Conservation (phyloP, 1,139 yeast species). For the Fermentozyma sake region DNA sequence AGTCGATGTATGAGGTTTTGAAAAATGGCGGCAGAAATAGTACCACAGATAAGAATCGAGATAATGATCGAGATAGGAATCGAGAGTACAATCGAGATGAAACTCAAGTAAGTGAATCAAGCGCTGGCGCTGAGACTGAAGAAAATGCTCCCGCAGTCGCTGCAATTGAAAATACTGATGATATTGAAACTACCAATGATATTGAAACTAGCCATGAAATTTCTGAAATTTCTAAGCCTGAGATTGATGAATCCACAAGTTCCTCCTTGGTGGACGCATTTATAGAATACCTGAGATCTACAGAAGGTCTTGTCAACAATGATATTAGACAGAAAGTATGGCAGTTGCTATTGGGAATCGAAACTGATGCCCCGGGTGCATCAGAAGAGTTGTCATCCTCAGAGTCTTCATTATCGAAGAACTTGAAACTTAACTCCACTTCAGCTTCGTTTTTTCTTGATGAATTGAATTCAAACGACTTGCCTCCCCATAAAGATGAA, state of each 20-base stretch:
- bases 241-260: slow-evolving; percentile 3
- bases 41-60: no score
- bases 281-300: slow-evolving; percentile 33
- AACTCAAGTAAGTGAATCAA: no score
- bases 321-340: slow-evolving; percentile 41
- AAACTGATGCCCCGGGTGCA: background rate
- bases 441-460: slow-evolving; percentile 13
- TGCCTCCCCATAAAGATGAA: slow-evolving; percentile 61
- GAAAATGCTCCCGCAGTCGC: no score
- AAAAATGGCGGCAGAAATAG: no score
- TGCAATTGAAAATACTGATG: no score
- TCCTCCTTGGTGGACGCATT: slow-evolving; percentile 12
- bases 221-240: no score
- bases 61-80: no score
- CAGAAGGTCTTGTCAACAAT: slow-evolving; percentile 46
- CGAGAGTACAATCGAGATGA: no score
- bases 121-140: no score
- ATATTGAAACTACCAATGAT: no score
- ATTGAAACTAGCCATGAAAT: no score
- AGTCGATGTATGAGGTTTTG: slow-evolving; percentile 37
- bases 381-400: background rate
- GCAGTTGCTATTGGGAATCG: slow-evolving; percentile 40
- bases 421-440: slow-evolving; percentile 4
- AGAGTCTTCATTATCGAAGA: slow-evolving; percentile 1
- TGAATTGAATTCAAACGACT: slow-evolving; percentile 23